These are phyloP conservation scores for Solanum peruvianum DNA, from an alignment of 257 asterid genomes.

Conservation along the genomic window DNA sequence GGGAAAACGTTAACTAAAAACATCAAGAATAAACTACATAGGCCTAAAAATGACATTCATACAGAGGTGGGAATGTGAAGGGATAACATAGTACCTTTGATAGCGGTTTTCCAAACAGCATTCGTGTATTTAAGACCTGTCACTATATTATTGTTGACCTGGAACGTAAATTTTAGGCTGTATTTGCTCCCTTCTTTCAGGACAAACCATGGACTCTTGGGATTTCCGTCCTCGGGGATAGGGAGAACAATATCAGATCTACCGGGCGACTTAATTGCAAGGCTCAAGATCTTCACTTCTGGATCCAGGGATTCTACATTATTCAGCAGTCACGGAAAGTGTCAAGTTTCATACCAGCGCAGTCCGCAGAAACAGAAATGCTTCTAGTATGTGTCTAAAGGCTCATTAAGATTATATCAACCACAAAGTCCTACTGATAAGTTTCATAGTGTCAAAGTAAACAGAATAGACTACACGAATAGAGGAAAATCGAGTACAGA, in stretches of 20 bases:
- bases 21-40: neutral
- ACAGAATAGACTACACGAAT: neutral
- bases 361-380: neutral
- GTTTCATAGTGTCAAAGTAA: neutral
- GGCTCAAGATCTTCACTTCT: slow-evolving; percentile 52
- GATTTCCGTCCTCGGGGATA: slow-evolving; percentile 50
- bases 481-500: neutral
- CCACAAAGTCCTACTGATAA: neutral
- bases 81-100: slow-evolving; percentile 29
- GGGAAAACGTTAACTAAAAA: neutral
- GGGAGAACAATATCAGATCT: slow-evolving; percentile 47
- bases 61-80: neutral
- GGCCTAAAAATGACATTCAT: neutral
- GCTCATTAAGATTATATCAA: neutral
- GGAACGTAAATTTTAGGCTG: slow-evolving; percentile 51
- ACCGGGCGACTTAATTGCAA: slow-evolving; percentile 51
- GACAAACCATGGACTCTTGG: slow-evolving; percentile 55
- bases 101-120: slow-evolving; percentile 71
- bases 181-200: slow-evolving; percentile 64
- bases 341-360: neutral
- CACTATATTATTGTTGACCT: slow-evolving; percentile 54
- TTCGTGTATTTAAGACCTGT: slow-evolving; percentile 59
- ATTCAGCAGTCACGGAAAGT: neutral
- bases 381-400: neutral
- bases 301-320: slow-evolving; percentile 56